Evolutionary conservation across 345 rosid species (phyloP), one percentile per base, ranked within the genome.

Genomic region (Gossypium herbaceum): DNA sequence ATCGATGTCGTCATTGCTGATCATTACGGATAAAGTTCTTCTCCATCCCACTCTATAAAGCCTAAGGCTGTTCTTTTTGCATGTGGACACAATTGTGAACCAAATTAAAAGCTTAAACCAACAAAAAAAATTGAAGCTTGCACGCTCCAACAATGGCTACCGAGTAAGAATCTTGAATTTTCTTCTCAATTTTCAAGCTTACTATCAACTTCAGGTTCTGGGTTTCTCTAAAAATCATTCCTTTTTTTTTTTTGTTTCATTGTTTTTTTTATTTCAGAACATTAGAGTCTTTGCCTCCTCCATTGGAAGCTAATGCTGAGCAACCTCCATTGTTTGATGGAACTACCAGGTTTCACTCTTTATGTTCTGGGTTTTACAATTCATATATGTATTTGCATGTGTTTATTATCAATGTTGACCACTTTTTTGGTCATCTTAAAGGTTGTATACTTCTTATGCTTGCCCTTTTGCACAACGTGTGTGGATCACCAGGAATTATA

Each of bases 391-490:
- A 16, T 19, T 64, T 48, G 47, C 12, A 57, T 17, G 6, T 47
- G 67, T n/a, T 51, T 62, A 11, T 59, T 43, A n/a, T 6, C 54
- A 15, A 24, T 47, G 20, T 64, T 19, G 7, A 47, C 9, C 0
- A 10, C 16, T 58, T 16, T 19, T 56, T 10, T 1, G 1, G 8
- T 65, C 22, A 15, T 12, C 7, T 43, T 25, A 43, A 78, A 93
- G 98, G 86, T 57, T 92, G 88, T 94, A 94, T 81, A 83, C 86
- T 29, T 52, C 70, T 68, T 85, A 87, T 63, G 1, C 72, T 9
- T 91, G 98, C 78, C 98, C 98, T 27, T 94, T 5, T 78, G 93
- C 95, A 9, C 98, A 91, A 78, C 92, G 98, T 43, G 98, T 81
- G 70, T 92, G 98, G 98, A 92, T 94, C 90, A 89, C 97, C 74